A percentile compares a stretch with the other conserved stretches of the same genome.
Evolutionary conservation across 176 grass and related monocot species (phyloP).

Genomic region (Poa annua): DNA sequence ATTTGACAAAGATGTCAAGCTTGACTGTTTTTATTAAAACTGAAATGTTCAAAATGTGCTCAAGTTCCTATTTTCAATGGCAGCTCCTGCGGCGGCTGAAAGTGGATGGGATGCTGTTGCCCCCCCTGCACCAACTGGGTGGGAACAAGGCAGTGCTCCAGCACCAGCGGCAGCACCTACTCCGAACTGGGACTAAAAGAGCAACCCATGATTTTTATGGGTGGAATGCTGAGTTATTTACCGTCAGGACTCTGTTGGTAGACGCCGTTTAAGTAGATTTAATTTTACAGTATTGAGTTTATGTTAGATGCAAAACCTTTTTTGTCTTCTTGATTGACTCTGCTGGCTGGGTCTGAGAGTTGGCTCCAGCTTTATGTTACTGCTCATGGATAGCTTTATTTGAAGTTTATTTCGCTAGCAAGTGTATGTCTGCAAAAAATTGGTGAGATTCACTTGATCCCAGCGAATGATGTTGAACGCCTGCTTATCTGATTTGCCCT

Average conservation of each 20-base stretch:
- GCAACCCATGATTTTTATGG: neutral
- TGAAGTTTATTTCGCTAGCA: slow-evolving; percentile 35
- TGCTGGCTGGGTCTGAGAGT: slow-evolving; percentile 23
- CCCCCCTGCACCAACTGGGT: slow-evolving; percentile 49
- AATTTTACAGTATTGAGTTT: slow-evolving; percentile 38
- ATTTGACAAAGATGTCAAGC: neutral
- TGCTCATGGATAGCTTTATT: slow-evolving; percentile 43
- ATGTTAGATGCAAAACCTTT: slow-evolving; percentile 41
- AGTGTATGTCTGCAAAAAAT: neutral
- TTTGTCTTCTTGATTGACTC: slow-evolving; percentile 48
- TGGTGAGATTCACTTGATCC: neutral
- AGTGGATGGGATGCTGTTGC: slow-evolving; percentile 56
- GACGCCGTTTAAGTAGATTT: slow-evolving; percentile 43
- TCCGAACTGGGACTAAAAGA: slow-evolving; percentile 51
- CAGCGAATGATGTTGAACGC: neutral
- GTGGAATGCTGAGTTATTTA: slow-evolving; percentile 16
- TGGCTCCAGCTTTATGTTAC: neutral
- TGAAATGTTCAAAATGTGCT: neutral
- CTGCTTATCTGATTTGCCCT: neutral
- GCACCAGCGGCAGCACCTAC: slow-evolving; percentile 26
- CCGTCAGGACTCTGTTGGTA: slow-evolving; percentile 32
- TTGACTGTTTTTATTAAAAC: neutral
- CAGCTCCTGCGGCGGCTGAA: slow-evolving; percentile 47
- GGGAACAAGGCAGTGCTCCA: slow-evolving; percentile 46
- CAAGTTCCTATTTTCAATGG: neutral